A percentile compares a stretch with the other conserved stretches of the same genome.
Conservation (phyloP, 1,284 basidiomycete species). For the Malassezia brasiliensis region DNA sequence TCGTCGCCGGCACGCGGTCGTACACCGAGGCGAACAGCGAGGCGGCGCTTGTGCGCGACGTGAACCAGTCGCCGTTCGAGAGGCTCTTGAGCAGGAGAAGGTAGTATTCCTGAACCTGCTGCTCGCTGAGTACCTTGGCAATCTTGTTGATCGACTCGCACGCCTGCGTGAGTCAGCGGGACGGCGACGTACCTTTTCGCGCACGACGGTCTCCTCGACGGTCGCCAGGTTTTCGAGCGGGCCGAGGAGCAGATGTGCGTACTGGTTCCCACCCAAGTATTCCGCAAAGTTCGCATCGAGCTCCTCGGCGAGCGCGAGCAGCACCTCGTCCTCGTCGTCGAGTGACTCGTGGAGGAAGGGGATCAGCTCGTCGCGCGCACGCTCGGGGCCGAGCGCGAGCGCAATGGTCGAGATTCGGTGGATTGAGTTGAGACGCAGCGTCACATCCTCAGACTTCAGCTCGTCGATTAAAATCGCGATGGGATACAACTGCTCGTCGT, state of each 20-base stretch:
- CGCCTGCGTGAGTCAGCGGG: conserved; percentile 51
- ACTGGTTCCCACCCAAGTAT: conserved; percentile 82
- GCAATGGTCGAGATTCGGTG: conserved; percentile 98
- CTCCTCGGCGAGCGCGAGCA: conserved; percentile 91
- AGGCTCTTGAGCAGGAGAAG: conserved; percentile 83
- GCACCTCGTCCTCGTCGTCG: conserved; percentile 97
- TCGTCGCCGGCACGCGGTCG: conserved; percentile 50
- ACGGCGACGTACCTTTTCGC: conserved; percentile 61
- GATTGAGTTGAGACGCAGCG: conserved; percentile 86
- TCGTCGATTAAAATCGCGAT: conserved; percentile 75
- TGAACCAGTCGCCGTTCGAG: conserved; percentile 95
- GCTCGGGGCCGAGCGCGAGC: conserved; percentile 86
- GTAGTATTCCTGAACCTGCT: conserved; percentile 81
- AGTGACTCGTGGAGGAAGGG: conserved; percentile 96
- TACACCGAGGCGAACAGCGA: conserved; percentile 92
- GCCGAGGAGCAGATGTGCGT: conserved; percentile 79
- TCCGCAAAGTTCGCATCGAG: conserved; percentile 71
- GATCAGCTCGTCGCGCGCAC: conserved; percentile 88
- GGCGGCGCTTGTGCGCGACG: conserved; percentile 91
- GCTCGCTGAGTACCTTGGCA: conserved; percentile 64
- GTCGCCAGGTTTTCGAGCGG: conserved; percentile 92
- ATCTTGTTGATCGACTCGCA: conserved; percentile 93
- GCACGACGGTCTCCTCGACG: conserved; percentile 93
- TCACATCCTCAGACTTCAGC: conserved; percentile 70
- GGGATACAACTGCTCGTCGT: conserved; percentile 46